Evolutionary conservation across 768 basidiomycete genomes (phyloP).

Genomic region (Paxillus rubicundulus): DNA sequence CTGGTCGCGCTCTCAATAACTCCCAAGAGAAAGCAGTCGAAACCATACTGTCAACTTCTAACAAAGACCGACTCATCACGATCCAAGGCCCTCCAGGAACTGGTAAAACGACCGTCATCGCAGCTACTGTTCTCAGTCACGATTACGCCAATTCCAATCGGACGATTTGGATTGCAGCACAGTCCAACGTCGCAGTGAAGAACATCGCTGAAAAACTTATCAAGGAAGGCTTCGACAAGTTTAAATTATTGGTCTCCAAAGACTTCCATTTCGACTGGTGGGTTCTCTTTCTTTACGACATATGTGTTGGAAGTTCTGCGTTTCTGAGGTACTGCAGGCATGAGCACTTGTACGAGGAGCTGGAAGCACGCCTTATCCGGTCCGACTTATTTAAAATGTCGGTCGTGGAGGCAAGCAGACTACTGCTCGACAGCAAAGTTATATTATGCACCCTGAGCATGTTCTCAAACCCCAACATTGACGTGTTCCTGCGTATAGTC

Average conservation of each 20-base stretch:
- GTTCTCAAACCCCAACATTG: slow-evolving; percentile 33
- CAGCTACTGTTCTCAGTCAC: slow-evolving; percentile 32
- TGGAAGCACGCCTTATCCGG: slow-evolving; percentile 36
- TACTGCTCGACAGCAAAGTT: slow-evolving; percentile 32
- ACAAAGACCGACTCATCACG: slow-evolving; percentile 21
- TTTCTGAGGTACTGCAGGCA: slow-evolving; percentile 36
- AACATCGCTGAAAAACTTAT: slow-evolving; percentile 49
- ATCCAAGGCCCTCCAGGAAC: slow-evolving; percentile 42
- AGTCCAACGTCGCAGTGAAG: slow-evolving; percentile 52
- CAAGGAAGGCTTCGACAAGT: slow-evolving; percentile 30
- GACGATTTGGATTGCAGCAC: slow-evolving; percentile 42
- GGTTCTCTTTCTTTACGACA: slow-evolving; percentile 3
- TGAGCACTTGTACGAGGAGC: slow-evolving; percentile 44
- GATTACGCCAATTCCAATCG: slow-evolving; percentile 4
- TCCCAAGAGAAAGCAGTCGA: slow-evolving; percentile 30
- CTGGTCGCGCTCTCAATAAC: slow-evolving; percentile 14
- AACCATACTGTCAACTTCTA: slow-evolving; percentile 27
- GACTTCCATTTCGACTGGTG: slow-evolving; percentile 49
- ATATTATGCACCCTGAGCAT: slow-evolving; percentile 50
- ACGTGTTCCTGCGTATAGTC: slow-evolving; percentile 19
- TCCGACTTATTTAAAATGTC: slow-evolving; percentile 30
- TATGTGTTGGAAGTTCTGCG: background rate
- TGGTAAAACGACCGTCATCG: slow-evolving; percentile 45
- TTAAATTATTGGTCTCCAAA: slow-evolving; percentile 43
- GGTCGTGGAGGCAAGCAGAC: slow-evolving; percentile 14